Conservation (phyloP, 2,329 filamentous ascomycete genomes). For the Cyphellophora attinorum region DNA sequence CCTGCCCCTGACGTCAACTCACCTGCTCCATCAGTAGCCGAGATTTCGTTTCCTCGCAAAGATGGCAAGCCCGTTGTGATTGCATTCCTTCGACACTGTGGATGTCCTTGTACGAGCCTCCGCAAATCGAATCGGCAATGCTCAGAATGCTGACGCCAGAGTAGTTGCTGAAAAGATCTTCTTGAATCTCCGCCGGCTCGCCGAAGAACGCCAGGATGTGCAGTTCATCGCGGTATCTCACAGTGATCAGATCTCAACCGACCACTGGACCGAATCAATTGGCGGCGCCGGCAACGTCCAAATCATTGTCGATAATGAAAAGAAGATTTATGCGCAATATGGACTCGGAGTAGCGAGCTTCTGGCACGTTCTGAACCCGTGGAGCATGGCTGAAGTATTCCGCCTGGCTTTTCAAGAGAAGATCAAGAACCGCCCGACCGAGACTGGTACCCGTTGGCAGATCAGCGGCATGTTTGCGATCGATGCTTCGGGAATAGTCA, state of each 20-base stretch:
- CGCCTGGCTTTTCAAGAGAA: constrained; percentile 51
- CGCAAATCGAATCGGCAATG: constrained; percentile 1
- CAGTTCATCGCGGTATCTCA: constrained; percentile 56
- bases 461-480: constrained; percentile 10
- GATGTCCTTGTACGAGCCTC: constrained; percentile 56
- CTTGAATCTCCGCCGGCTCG: constrained; percentile 42
- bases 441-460: constrained; percentile 21
- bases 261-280: constrained; percentile 48
- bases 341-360: constrained; percentile 53
- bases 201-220: constrained; percentile 39
- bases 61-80: constrained; percentile 49
- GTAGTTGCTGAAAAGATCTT: constrained; percentile 62
- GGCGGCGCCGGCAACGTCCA: constrained; percentile 45
- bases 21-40: constrained; percentile 45
- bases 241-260: constrained; percentile 42
- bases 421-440: constrained; percentile 43
- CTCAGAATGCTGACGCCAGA: no score
- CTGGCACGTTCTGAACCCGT: constrained; percentile 54
- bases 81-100: constrained; percentile 63
- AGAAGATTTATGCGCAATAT: constrained; percentile 55
- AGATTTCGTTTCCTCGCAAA: constrained; percentile 42
- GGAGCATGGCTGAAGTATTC: constrained; percentile 48
- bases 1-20: constrained; percentile 43
- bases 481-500: constrained; percentile 2
- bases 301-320: constrained; percentile 51